Evolutionary conservation across 1,139 yeast genomes (phyloP).

Genomic region (Nadsonia starkeyi-henricii): DNA sequence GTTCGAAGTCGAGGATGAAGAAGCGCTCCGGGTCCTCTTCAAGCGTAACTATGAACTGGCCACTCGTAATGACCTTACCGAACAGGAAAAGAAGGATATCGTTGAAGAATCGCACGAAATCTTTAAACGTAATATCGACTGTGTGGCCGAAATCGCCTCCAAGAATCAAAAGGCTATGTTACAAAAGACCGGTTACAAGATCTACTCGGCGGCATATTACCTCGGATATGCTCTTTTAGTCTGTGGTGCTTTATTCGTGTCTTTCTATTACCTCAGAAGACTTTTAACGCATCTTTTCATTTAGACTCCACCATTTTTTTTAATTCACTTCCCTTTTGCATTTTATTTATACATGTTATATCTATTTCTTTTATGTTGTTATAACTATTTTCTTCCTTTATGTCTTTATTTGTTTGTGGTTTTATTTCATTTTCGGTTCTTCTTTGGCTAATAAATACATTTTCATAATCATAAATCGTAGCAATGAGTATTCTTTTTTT

Average conservation of each 20-base stretch:
- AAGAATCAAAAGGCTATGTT: slow-evolving; percentile 42
- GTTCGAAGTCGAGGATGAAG: slow-evolving; percentile 52
- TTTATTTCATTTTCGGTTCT: no score
- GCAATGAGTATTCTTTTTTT: no score
- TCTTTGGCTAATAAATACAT: no score
- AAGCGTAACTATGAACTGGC: slow-evolving; percentile 67
- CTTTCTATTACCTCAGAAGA: slow-evolving; percentile 5
- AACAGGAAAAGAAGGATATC: slow-evolving; percentile 54
- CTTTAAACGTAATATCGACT: slow-evolving; percentile 45
- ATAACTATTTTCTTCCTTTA: no score
- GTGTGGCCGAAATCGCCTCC: slow-evolving; percentile 51
- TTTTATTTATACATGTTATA: no score
- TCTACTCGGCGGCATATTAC: slow-evolving; percentile 36
- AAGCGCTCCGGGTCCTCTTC: slow-evolving; percentile 46
- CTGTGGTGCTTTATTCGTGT: slow-evolving; percentile 1
- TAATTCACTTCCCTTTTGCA: no score
- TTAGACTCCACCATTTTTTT: background rate
- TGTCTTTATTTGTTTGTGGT: no score
- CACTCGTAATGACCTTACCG: slow-evolving; percentile 55
- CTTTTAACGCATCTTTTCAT: background rate
- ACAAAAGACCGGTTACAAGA: slow-evolving; percentile 42
- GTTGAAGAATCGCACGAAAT: slow-evolving; percentile 56
- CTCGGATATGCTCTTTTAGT: slow-evolving; percentile 19
- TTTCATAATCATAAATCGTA: no score
- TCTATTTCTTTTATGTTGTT: no score